Evolutionary conservation across 371 early-diverging fungal genomes (phyloP).

Genomic region (Dichotomocladium elegans): DNA sequence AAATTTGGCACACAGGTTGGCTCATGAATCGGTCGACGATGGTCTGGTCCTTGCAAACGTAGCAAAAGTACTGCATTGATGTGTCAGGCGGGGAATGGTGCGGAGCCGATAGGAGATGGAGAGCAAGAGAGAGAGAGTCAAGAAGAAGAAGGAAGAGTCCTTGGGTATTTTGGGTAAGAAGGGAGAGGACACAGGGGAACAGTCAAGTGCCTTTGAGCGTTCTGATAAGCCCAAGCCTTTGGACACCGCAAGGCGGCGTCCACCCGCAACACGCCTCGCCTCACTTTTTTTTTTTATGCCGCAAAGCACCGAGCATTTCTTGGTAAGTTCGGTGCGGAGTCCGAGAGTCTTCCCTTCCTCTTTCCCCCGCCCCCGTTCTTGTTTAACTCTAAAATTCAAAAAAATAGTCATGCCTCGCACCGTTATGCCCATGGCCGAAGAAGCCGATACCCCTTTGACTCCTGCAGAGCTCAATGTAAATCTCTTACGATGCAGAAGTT

Average conservation of each 20-base stretch:
- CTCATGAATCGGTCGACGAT: background rate
- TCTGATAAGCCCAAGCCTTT: background rate
- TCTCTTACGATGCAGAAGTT: too few relatives aligned
- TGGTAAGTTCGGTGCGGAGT: too few relatives aligned
- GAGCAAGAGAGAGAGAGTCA: background rate
- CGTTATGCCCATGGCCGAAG: conserved; percentile 29
- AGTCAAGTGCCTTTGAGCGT: background rate
- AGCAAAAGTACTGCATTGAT: conserved; percentile 1
- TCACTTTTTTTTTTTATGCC: background rate
- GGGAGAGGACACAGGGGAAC: too few relatives aligned
- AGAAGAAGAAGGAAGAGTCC: background rate
- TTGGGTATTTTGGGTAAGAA: too few relatives aligned
- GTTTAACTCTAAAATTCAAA: background rate
- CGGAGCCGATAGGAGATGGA: too few relatives aligned
- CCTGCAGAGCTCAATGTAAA: conserved; percentile 36
- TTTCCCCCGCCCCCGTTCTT: background rate
- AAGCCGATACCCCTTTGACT: conserved; percentile 36
- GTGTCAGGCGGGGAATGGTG: background rate
- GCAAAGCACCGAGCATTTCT: too few relatives aligned
- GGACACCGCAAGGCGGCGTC: background rate
- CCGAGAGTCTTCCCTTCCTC: too few relatives aligned
- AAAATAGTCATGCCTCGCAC: background rate
- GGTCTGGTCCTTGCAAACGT: background rate
- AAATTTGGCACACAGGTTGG: background rate
- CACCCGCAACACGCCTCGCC: background rate